These are phyloP conservation scores for Aspergillus alliaceus DNA, from an alignment of 2,329 filamentous ascomycete species.

Conservation along the genomic window DNA sequence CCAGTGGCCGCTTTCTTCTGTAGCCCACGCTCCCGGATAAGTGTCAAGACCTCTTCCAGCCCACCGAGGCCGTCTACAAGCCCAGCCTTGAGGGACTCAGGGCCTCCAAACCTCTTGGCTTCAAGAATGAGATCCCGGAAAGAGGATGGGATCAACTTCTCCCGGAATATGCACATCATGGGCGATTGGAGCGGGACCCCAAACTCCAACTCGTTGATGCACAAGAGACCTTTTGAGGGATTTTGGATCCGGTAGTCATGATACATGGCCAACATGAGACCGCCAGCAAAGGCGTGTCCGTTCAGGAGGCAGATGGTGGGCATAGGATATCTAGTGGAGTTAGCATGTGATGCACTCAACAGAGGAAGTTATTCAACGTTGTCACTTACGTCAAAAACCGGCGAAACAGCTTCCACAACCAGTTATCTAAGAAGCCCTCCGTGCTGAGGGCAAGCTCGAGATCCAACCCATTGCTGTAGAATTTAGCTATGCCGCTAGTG, in stretches of 20 bases:
- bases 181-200: constrained; percentile 72
- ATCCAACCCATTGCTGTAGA: constrained; percentile 83
- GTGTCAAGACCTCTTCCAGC: constrained; percentile 60
- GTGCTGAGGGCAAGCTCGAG: constrained; percentile 64
- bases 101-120: constrained; percentile 64
- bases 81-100: constrained; percentile 63
- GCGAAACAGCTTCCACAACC: constrained; percentile 65
- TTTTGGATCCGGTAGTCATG: constrained; percentile 83
- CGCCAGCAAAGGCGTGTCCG: constrained; percentile 78
- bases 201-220: constrained; percentile 79
- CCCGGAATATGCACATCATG: constrained; percentile 73
- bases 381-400: constrained; percentile 58
- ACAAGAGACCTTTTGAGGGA: constrained; percentile 68
- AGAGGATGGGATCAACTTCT: constrained; percentile 59
- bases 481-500: constrained; percentile 72
- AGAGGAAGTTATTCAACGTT: background rate
- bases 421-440: constrained; percentile 60
- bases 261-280: constrained; percentile 78
- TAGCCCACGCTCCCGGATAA: constrained; percentile 62
- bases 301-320: constrained; percentile 77
- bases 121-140: constrained; percentile 72
- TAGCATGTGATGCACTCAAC: background rate
- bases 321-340: constrained; percentile 64
- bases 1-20: constrained; percentile 62
- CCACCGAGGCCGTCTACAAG: constrained; percentile 69